Conservation (phyloP, 2,329 filamentous ascomycete genomes). For the Ambrosiella beaveri region DNA sequence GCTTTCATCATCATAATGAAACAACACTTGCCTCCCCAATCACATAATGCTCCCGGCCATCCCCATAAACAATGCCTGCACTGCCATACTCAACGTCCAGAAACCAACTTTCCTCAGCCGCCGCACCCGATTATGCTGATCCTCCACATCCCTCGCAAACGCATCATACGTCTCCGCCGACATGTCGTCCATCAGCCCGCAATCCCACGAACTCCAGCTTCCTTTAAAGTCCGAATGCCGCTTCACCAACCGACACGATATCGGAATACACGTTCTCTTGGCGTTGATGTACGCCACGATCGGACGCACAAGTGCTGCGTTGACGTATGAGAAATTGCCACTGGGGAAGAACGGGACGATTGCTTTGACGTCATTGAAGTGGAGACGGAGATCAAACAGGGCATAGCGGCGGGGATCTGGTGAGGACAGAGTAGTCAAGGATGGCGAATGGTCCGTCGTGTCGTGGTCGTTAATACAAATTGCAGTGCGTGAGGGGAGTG, state of each 20-base stretch:
- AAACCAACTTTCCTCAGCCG: conserved; percentile 90
- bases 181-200: conserved; percentile 81
- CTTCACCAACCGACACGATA: conserved; percentile 89
- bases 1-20: background rate
- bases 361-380: conserved; percentile 87
- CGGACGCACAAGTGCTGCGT: conserved; percentile 83
- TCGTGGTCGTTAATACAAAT: conserved; percentile 13
- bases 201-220: conserved; percentile 87
- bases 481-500: conserved; percentile 7
- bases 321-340: conserved; percentile 81
- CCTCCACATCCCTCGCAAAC: conserved; percentile 78
- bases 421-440: background rate
- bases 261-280: conserved; percentile 84
- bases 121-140: conserved; percentile 70
- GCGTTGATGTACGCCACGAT: conserved; percentile 98
- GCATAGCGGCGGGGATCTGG: conserved; percentile 57
- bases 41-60: conserved; percentile 66
- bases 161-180: conserved; percentile 89
- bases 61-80: conserved; percentile 87
- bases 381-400: conserved; percentile 86
- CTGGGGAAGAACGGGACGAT: conserved; percentile 83
- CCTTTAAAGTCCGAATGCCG: conserved; percentile 78
- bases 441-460: conserved; percentile 5
- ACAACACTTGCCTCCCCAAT: background rate
- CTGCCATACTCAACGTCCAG: conserved; percentile 83